These are phyloP conservation scores for Penicillium sp. DNA, from an alignment of 2,329 filamentous ascomycete species.

Conservation along the genomic window DNA sequence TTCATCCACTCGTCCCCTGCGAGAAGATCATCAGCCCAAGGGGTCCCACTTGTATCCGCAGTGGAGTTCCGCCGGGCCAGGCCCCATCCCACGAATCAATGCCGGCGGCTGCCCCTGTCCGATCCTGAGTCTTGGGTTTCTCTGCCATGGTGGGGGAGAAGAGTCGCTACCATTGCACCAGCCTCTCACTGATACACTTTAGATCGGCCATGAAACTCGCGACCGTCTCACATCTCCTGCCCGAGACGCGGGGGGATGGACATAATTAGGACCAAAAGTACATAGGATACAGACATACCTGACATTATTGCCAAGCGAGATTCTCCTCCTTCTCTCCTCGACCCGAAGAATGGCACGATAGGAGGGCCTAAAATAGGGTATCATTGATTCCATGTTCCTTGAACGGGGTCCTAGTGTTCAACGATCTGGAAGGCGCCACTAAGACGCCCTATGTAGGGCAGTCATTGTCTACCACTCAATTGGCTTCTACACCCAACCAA, in stretches of 20 bases:
- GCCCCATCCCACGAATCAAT: constrained; percentile 9
- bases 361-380: constrained; percentile 1
- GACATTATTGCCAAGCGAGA: constrained; percentile 10
- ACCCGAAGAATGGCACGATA: constrained; percentile 4
- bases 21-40: constrained; percentile 17
- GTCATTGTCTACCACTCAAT: background rate
- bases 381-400: background rate
- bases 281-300: background rate
- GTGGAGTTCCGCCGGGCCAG: constrained; percentile 6
- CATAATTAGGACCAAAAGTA: background rate
- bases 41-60: constrained; percentile 9
- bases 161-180: background rate
- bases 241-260: constrained; percentile 19
- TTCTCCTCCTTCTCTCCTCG: constrained; percentile 11
- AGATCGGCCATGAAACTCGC: constrained; percentile 21
- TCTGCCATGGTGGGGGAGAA: background rate
- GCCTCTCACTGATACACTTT: constrained; percentile 6
- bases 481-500: background rate
- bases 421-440: background rate
- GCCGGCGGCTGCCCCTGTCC: constrained; percentile 2
- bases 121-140: background rate
- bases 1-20: constrained; percentile 1
- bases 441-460: background rate
- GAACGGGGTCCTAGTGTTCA: background rate
- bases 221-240: constrained; percentile 23